Conservation (phyloP, 129 eudicot species). For the Glebionis coronaria region DNA sequence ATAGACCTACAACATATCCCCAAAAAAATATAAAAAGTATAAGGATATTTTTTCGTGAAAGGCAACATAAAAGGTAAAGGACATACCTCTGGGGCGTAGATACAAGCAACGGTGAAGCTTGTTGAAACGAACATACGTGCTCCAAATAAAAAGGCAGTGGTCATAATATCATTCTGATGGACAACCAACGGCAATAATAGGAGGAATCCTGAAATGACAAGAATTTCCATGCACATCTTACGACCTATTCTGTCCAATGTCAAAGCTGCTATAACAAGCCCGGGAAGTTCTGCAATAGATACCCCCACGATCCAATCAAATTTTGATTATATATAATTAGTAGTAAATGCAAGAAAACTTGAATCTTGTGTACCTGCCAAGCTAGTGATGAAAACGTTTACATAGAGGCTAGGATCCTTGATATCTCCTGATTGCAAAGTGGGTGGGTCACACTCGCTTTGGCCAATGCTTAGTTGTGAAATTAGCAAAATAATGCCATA, state of each 20-base stretch:
- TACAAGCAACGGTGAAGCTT: slow-evolving; percentile 49
- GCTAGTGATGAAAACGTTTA: slow-evolving; percentile 61
- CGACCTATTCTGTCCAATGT: slow-evolving; percentile 61
- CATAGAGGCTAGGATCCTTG: slow-evolving; percentile 45
- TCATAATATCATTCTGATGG: slow-evolving; percentile 38
- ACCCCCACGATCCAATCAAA: no score
- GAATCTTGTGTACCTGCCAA: slow-evolving; percentile 48
- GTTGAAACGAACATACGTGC: slow-evolving; percentile 70
- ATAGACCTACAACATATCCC: slow-evolving; percentile 6
- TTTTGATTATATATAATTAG: no score
- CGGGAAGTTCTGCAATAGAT: slow-evolving; percentile 50
- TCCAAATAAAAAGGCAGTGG: slow-evolving; percentile 49
- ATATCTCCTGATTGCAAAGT: slow-evolving; percentile 19
- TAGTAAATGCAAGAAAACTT: no score
- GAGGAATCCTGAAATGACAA: slow-evolving; percentile 37
- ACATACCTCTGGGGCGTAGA: slow-evolving; percentile 67
- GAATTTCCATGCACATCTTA: slow-evolving; percentile 49
- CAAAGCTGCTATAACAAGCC: slow-evolving; percentile 50
- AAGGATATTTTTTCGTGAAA: no score
- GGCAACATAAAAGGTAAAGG: not conserved
- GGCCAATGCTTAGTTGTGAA: slow-evolving; percentile 52
- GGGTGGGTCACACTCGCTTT: slow-evolving; percentile 28
- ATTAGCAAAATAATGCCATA: slow-evolving; percentile 62
- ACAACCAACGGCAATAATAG: slow-evolving; percentile 47
- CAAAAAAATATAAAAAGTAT: not conserved